Conservation (phyloP, 208 protist genomes). For the Acanthamoeba polyphaga region DNA sequence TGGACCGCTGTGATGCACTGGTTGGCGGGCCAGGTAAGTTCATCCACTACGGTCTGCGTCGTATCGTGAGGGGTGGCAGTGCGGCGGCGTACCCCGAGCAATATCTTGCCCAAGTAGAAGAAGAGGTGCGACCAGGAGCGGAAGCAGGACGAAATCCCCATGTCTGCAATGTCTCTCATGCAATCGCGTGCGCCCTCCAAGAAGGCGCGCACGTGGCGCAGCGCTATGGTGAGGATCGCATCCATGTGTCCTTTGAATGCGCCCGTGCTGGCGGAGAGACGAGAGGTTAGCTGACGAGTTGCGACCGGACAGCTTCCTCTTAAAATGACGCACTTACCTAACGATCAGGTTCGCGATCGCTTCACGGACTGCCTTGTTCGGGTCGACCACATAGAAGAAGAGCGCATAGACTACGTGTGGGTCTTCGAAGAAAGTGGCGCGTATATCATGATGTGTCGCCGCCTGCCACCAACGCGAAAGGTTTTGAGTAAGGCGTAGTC, state of each 20-base stretch:
- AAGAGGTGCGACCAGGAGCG: conserved; percentile 60
- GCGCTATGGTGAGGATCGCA: background rate
- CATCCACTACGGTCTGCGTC: background rate
- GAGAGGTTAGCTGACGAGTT: background rate
- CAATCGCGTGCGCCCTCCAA: conserved; percentile 17
- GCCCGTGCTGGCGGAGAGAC: background rate
- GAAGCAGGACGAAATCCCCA: conserved; percentile 36
- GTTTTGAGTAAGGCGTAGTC: background rate
- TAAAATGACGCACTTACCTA: background rate
- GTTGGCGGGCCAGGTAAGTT: too few species aligned
- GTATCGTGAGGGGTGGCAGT: background rate
- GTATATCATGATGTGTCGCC: background rate
- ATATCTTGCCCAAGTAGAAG: conserved; percentile 2
- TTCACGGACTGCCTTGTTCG: conserved; percentile 19
- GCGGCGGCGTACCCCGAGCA: background rate
- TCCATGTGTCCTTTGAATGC: background rate
- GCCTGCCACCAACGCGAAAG: background rate
- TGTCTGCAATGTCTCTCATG: conserved; percentile 25
- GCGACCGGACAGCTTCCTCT: background rate
- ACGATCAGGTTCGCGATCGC: background rate
- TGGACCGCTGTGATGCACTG: background rate
- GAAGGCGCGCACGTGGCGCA: background rate
- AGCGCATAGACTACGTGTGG: conserved; percentile 58
- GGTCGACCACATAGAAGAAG: conserved; percentile 47
- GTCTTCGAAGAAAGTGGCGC: conserved; percentile 7